These are phyloP conservation scores for Aspergillus affinis DNA, from an alignment of 495 filamentous ascomycete species.

Conservation along the genomic window DNA sequence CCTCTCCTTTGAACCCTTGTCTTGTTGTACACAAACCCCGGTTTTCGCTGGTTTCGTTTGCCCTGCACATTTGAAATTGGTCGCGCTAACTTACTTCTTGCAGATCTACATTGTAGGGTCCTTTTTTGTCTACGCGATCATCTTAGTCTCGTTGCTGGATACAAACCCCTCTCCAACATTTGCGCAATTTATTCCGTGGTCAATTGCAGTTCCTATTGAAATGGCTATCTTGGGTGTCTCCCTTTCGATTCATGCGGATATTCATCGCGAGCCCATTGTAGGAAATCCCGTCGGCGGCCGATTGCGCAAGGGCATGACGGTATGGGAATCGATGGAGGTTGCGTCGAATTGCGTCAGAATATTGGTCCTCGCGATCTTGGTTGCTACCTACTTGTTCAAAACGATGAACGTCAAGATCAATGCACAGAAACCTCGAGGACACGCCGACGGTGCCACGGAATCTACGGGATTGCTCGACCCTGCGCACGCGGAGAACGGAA, in stretches of 20 bases:
- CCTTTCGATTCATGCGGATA: conserved; percentile 57
- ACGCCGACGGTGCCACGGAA: conserved; percentile 47
- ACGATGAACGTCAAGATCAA: conserved; percentile 44
- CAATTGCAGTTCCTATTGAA: conserved; percentile 65
- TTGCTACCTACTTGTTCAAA: conserved; percentile 55
- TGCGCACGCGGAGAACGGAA: conserved; percentile 42
- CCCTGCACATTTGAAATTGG: neutral
- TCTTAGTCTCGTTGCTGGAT: conserved; percentile 80
- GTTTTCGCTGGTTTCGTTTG: neutral
- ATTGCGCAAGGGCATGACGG: conserved; percentile 51
- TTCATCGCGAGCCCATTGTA: conserved; percentile 59
- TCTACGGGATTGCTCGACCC: conserved; percentile 53
- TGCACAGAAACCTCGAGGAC: conserved; percentile 21
- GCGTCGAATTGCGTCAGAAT: conserved; percentile 59
- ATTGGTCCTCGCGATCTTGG: conserved; percentile 55
- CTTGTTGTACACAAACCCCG: neutral
- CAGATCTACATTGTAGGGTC: conserved; percentile 82
- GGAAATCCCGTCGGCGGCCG: conserved; percentile 49
- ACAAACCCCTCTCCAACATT: conserved; percentile 69
- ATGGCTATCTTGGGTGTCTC: conserved; percentile 64
- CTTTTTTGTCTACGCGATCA: conserved; percentile 69
- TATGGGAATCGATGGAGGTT: conserved; percentile 66
- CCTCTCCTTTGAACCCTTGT: conserved; percentile 3
- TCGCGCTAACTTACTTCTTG: neutral
- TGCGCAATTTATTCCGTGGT: conserved; percentile 74